phyloP scores from a whole-genome alignment of 2,329 filamentous ascomycete genomes.

The Blumeriella jaapii region DNA sequence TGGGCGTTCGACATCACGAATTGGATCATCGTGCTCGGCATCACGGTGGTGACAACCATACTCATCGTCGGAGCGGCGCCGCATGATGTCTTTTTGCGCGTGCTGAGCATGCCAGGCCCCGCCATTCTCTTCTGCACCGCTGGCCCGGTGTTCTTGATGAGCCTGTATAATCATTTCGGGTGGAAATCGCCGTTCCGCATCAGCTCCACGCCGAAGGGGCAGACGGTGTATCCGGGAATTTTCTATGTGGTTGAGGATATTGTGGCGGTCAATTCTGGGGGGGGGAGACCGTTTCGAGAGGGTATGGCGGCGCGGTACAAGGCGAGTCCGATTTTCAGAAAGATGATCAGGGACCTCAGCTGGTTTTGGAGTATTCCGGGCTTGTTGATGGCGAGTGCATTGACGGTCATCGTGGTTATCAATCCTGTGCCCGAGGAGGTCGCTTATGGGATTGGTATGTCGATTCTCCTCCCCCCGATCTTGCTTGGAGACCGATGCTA shows the following conservation, averaged over 20 bases:
- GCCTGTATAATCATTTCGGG: constrained; percentile 19
- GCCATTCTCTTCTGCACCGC: constrained; percentile 39
- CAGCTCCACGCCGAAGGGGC: constrained; percentile 50
- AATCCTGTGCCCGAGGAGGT: constrained; percentile 11
- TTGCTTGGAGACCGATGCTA: neutral
- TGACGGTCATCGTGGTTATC: constrained; percentile 24
- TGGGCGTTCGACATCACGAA: constrained; percentile 41
- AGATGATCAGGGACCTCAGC: constrained; percentile 32
- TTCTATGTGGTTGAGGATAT: constrained; percentile 59
- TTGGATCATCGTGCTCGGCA: constrained; percentile 32
- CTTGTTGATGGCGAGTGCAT: constrained; percentile 28
- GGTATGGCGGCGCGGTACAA: constrained; percentile 32
- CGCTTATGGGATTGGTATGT: constrained; percentile 16
- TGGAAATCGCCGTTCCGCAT: constrained; percentile 46
- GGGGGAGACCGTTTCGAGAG: constrained; percentile 37
- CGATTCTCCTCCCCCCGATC: neutral
- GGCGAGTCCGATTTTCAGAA: constrained; percentile 32
- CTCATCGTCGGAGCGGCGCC: constrained; percentile 41
- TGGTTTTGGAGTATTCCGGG: constrained; percentile 33
- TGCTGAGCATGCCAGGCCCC: constrained; percentile 40
- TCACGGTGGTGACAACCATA: constrained; percentile 37
- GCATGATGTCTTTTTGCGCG: constrained; percentile 36
- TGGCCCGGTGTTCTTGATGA: constrained; percentile 32
- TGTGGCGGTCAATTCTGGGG: constrained; percentile 53
- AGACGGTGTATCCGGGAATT: constrained; percentile 44